Evolutionary conservation across 495 filamentous ascomycete genomes (phyloP), one percentile per base, ranked within the genome.

Genomic region (Aspergillus ostianus): DNA sequence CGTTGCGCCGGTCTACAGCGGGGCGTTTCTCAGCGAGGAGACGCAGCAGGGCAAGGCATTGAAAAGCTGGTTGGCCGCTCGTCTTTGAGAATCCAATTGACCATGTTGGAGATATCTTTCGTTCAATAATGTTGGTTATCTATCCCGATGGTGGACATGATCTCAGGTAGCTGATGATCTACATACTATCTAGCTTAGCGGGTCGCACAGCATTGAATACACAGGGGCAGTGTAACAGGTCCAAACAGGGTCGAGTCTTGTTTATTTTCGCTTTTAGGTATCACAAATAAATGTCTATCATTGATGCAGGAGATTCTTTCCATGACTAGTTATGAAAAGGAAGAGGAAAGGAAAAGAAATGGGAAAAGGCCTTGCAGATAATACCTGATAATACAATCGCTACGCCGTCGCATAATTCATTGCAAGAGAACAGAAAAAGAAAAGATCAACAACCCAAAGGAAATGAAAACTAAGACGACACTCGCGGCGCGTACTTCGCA

Each of bases 401-500:
- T 57, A 57, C 45, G 64, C 61, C 59, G 51, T 65, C 60, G 53
- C 58, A 64, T 65, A 45, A 58, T 62, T 65, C 59, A 63, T 63
- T 21, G 54, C 62, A 56, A 51, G 29, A 68, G 51, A 61, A 59
- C 41, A 58, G 64, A 58, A 68, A 56, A 36, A 18, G 10, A 26
- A 32, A 50, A 48, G 50, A 59, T 57, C 64, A 26, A 26, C 23
- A 26, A 4, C 23, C 23, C 4, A 4, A 26, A 26, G 23, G 23
- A n/a, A n/a, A n/a, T n/a, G 23, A 26, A 26, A 32, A 48, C 47
- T 71, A 89, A 55, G 85, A 84, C 18, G 84, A 76, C 50, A 88
- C 86, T 74, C 88, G 92, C 12, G 90, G 81, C 49, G 85, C 81
- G 71, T 90, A 93, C 73, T 92, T 94, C 3, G 82, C 77, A 5